A percentile compares a stretch with the other conserved stretches of the same genome.
Evolutionary conservation across 495 filamentous ascomycete genomes (phyloP).

Genomic region (Daldinia concentrica): DNA sequence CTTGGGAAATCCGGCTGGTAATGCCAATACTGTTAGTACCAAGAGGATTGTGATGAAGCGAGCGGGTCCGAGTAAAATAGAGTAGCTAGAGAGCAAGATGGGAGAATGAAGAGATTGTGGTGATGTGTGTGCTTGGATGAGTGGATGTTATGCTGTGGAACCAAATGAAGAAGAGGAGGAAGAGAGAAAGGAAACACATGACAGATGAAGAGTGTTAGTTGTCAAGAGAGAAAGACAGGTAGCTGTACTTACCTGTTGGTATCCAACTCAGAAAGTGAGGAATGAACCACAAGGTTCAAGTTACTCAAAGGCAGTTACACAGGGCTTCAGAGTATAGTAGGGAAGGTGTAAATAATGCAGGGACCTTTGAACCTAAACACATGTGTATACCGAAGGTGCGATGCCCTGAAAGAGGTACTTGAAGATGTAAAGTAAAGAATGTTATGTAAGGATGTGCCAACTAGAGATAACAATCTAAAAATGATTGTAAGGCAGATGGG

Average conservation of each 20-base stretch:
- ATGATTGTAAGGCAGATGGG: background rate
- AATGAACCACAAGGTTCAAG: background rate
- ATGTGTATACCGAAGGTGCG: background rate
- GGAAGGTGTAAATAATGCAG: background rate
- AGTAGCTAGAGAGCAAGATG: constrained; percentile 65
- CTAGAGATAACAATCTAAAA: background rate
- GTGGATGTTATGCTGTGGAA: constrained; percentile 62
- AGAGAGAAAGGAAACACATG: constrained; percentile 37
- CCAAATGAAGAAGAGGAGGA: constrained; percentile 47
- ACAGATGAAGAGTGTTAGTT: background rate
- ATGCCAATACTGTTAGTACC: constrained; percentile 55
- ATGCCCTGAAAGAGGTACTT: background rate
- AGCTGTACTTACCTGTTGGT: constrained; percentile 16
- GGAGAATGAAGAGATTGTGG: constrained; percentile 55
- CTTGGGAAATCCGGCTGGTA: constrained; percentile 44
- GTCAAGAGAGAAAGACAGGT: constrained; percentile 4
- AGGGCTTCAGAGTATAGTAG: background rate
- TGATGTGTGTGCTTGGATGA: constrained; percentile 51
- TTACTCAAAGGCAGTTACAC: background rate
- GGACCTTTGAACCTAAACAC: background rate
- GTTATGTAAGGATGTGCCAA: background rate
- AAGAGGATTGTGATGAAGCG: constrained; percentile 61
- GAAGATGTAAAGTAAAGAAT: background rate
- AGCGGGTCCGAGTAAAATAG: constrained; percentile 63
- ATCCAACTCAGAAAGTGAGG: background rate